Evolutionary conservation across 345 rosid genomes (phyloP).

Genomic region (Citrus reticulata): DNA sequence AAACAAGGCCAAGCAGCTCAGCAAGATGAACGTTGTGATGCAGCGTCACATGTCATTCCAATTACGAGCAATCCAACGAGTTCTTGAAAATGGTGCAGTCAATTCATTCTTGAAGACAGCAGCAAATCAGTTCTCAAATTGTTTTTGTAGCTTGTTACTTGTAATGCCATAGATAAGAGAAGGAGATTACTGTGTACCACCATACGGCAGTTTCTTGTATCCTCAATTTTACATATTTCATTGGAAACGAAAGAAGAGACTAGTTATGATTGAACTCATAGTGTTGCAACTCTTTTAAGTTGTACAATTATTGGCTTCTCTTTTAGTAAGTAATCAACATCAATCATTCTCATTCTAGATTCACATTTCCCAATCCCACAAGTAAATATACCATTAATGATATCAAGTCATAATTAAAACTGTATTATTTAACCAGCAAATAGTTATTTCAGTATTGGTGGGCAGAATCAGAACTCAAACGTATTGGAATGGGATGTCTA

Average conservation of each 20-base stretch:
- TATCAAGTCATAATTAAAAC: background rate
- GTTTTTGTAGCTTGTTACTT: background rate
- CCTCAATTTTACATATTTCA: too few species aligned
- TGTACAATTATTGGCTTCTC: too few species aligned
- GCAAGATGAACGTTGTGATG: slow-evolving; percentile 15
- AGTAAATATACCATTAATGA: too few species aligned
- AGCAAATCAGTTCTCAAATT: background rate
- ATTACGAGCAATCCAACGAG: background rate
- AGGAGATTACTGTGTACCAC: too few species aligned
- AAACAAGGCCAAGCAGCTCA: slow-evolving; percentile 35
- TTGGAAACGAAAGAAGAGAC: too few species aligned
- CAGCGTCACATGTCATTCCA: slow-evolving; percentile 16
- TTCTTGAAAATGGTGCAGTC: background rate
- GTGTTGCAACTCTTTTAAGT: rapidly evolving
- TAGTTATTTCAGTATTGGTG: background rate
- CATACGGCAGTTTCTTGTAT: too few species aligned
- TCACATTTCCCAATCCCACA: too few species aligned
- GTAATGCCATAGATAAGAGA: background rate
- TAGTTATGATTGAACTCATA: too few species aligned
- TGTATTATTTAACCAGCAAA: background rate
- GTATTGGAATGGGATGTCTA: background rate
- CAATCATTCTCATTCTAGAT: too few species aligned
- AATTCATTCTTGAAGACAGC: background rate
- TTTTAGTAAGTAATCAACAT: too few species aligned
- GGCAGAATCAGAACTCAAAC: background rate